Base-by-base conservation (phyloP, 768 basidiomycete genomes). In the Polyporus arcularius region DNA sequence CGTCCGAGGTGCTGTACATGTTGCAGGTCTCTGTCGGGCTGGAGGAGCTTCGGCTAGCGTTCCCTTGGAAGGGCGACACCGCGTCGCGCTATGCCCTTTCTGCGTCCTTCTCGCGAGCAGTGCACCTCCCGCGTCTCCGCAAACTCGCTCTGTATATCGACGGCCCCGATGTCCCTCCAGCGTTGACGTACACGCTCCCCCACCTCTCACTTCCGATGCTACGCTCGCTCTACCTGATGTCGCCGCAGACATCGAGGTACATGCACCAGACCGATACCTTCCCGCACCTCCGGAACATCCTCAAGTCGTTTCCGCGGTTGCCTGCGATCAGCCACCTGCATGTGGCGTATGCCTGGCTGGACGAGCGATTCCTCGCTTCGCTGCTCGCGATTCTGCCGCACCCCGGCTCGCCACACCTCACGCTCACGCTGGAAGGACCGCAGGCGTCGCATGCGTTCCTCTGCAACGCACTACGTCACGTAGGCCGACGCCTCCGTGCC, bases 151-250 rank as follows among this genome's bases (percentile, higher is more conserved):
- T 90, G 21, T 68, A 75, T 40, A 79, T 86, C 55, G 79, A 82
- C 65, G 78, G 80, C 28, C 73, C 72, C 31, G 84, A 88, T 66
- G 83, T 89, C 46, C 86, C 87, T 41, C 80, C 80, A 51, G 88
- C 89, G 66, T 76, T 89, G 31, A 70, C 79, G 18, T 75, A 77
- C 51, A 74, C 87, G 62, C 72, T 84, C 56, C 79, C 81, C 43
- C 80, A 81, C 60, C 65, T 88, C 18, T 76, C 73, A 16, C 73
- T 79, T 7, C 86, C 85, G 26, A 71, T 72, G 35, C 78, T 88
- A 35, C 74, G 69, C 57, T 76, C 74, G 31, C 73, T 90, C 46
- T 73, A 72, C 46, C 75, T 89, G 45, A 64, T 79, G 61, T 47
- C 69, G 83, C 60, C 41, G 31, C 64, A 42, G 35, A 18, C 38